Conservation (phyloP, 257 asterid genomes). For the Asclepias syriaca region DNA sequence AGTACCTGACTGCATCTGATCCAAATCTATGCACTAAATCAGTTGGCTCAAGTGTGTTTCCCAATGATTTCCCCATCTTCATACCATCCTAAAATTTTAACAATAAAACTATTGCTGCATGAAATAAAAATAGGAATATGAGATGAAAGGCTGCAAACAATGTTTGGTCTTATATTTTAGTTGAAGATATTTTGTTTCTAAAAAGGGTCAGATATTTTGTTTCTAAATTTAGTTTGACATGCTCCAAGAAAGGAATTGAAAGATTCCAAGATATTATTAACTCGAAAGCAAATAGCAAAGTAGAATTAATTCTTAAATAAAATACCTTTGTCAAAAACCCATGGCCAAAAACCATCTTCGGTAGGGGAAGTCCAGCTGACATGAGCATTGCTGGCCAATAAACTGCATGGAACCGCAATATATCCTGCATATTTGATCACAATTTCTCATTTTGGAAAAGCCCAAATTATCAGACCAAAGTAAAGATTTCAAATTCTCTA, state of each 20-base stretch:
- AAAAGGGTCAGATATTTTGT: background rate
- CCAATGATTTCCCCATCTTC: constrained; percentile 97
- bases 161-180: background rate
- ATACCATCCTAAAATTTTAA: constrained; percentile 66
- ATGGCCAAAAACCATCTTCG: constrained; percentile 94
- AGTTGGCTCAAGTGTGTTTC: constrained; percentile 91
- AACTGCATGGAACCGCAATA: constrained; percentile 96
- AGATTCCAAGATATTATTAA: background rate
- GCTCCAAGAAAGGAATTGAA: background rate
- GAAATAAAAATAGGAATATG: constrained; percentile 23
- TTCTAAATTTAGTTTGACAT: background rate
- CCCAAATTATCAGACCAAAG: background rate
- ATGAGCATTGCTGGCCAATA: constrained; percentile 99
- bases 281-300: background rate
- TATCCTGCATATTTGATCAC: constrained; percentile 51
- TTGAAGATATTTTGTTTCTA: background rate
- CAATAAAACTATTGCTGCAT: constrained; percentile 28
- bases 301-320: background rate
- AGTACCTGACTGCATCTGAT: constrained; percentile 92
- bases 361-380: constrained; percentile 87
- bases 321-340: constrained; percentile 96
- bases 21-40: constrained; percentile 83
- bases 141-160: background rate
- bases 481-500: background rate
- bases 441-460: background rate